Conservation (phyloP, 164 flowering plant genomes). For the Magnolia changhungtana region DNA sequence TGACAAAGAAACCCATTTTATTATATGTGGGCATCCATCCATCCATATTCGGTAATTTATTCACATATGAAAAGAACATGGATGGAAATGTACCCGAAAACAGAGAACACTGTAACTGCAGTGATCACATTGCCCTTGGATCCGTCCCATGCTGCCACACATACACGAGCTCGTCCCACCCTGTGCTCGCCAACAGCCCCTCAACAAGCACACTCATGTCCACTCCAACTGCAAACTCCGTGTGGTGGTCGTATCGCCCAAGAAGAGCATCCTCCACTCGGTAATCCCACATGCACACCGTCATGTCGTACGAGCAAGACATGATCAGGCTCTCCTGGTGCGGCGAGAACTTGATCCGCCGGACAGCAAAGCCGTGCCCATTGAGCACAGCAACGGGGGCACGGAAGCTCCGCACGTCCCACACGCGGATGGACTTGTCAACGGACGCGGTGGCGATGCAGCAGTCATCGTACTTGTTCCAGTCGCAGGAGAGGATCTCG, state of each 20-base stretch:
- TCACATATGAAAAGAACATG: not conserved
- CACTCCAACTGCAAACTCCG: slow-evolving; percentile 91
- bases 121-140: slow-evolving; percentile 51
- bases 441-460: slow-evolving; percentile 66
- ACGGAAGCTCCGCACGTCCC: slow-evolving; percentile 72
- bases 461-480: slow-evolving; percentile 92
- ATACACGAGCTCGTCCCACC: slow-evolving; percentile 94
- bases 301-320: slow-evolving; percentile 92
- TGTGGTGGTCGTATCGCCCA: slow-evolving; percentile 87
- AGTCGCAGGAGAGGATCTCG: slow-evolving; percentile 78
- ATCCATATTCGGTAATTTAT: not conserved
- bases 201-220: slow-evolving; percentile 98
- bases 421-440: slow-evolving; percentile 73
- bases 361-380: slow-evolving; percentile 69
- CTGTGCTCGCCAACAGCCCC: slow-evolving; percentile 87
- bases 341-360: slow-evolving; percentile 85
- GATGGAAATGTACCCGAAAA: not conserved
- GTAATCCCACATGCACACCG: slow-evolving; percentile 87
- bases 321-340: slow-evolving; percentile 53
- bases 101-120: not conserved
- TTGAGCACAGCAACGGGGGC: slow-evolving; percentile 13
- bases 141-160: slow-evolving; percentile 97
- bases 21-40: not conserved
- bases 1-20: not conserved
- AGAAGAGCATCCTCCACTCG: slow-evolving; percentile 79